Conservation (phyloP, 2,329 filamentous ascomycete genomes). For the Westerdykella aurantiaca region DNA sequence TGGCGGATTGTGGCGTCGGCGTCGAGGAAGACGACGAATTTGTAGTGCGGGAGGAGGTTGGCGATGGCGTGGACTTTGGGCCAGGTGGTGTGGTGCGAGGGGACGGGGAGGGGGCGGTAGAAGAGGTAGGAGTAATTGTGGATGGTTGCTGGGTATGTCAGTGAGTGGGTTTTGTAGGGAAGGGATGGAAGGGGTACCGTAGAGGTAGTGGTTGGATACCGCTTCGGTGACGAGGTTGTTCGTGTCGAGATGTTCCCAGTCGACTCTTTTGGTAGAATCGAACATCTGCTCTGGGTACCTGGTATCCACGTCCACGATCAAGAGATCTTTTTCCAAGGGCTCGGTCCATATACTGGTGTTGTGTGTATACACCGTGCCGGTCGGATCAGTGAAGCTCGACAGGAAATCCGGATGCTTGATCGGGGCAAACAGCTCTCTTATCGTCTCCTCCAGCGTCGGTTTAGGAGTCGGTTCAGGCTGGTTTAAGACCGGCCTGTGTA, state of each 20-base stretch:
- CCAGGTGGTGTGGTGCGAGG: slow-evolving; percentile 38
- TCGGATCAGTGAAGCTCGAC: not conserved
- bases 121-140: slow-evolving; percentile 47
- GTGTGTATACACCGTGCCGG: not conserved
- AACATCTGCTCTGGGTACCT: slow-evolving; percentile 16
- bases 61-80: slow-evolving; percentile 39
- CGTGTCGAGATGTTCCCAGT: slow-evolving; percentile 18
- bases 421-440: not conserved
- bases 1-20: slow-evolving; percentile 42
- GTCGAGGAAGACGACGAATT: slow-evolving; percentile 44
- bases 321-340: slow-evolving; percentile 18
- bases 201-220: slow-evolving; percentile 39
- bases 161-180: not conserved
- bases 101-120: slow-evolving; percentile 33
- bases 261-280: not conserved
- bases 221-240: slow-evolving; percentile 34
- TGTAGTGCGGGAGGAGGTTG: slow-evolving; percentile 37
- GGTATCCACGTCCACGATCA: slow-evolving; percentile 31
- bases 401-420: slow-evolving; percentile 1
- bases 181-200: slow-evolving; percentile 16
- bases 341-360: slow-evolving; percentile 13
- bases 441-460: not conserved
- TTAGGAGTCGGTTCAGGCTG: no score
- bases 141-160: slow-evolving; percentile 15
- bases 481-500: no score